Base-by-base conservation (phyloP, 2,329 filamentous ascomycete genomes). In the Aspergillus tamarii region DNA sequence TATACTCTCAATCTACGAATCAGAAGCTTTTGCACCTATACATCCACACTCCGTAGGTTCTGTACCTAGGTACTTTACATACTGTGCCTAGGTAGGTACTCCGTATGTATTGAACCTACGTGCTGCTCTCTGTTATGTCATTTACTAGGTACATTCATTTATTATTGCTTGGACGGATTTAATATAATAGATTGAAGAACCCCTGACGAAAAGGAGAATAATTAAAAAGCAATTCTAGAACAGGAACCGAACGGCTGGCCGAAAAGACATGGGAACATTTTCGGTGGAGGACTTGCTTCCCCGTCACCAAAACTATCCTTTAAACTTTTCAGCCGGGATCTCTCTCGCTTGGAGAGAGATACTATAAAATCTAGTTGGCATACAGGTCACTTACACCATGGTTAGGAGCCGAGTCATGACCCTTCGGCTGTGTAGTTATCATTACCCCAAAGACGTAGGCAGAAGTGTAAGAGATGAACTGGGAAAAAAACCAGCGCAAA, bases 1-100 rank as follows among this genome's bases (percentile, higher is more conserved):
- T 23, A n/a, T 32, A 9, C 19, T 30, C n/a, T 57, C 16, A n/a
- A 57, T 57, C 39, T 41, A 46, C 52, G 23, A 55, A 55, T 55
- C 12, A 55, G 52, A 39, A 39, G 52, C 52, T 39, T 39, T 41
- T 14, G 21, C 34, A 23, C 39, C 28, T 21, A n/a, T 32, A 34
- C 28, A 32, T 52, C 45, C 28, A 26, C 4, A 11, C n/a, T 46
- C 10, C 7, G n/a, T 46, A 21, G 1, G 43, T 41, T 41, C 19
- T n/a, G 39, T 10, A n/a, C 39, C 3, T 41, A 19, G 16, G 10
- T 9, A 41, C 12, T 36, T 36, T 36, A 36, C 34, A 36, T 36
- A 36, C 34, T 7, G 32, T 34, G 32, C 14, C 34, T 36, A 7
- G 14, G 34, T 36, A 36, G 34, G 39, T 41, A n/a, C n/a, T n/a